Conservation (phyloP, 1,139 yeast genomes). For the Meyerozyma athensensis region DNA sequence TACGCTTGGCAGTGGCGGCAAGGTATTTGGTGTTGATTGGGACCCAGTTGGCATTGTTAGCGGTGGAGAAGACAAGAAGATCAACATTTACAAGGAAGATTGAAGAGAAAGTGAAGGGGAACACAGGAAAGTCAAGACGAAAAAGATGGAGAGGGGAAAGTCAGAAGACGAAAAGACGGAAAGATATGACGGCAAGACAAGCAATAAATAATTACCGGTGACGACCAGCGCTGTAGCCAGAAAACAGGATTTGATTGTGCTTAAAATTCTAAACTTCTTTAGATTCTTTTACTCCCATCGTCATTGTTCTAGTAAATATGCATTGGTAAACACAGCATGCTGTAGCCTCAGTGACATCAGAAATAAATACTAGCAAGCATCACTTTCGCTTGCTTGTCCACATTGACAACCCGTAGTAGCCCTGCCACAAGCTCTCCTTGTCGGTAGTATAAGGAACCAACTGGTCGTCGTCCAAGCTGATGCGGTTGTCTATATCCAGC, state of each 20-base stretch:
- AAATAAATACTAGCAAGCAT: too few relatives aligned
- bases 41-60: conserved; percentile 80
- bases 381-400: conserved; percentile 11
- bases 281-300: too few relatives aligned
- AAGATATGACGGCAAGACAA: too few relatives aligned
- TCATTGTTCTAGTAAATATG: too few relatives aligned
- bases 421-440: conserved; percentile 65
- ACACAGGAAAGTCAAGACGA: not conserved
- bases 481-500: conserved; percentile 43
- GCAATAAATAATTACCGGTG: too few relatives aligned
- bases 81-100: conserved; percentile 72
- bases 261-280: too few relatives aligned
- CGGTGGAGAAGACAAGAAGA: conserved; percentile 91
- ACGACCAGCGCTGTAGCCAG: too few relatives aligned
- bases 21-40: conserved; percentile 90
- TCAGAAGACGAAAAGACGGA: too few relatives aligned
- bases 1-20: conserved; percentile 66
- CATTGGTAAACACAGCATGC: too few relatives aligned
- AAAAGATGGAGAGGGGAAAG: not conserved
- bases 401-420: conserved; percentile 50
- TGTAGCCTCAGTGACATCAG: too few relatives aligned
- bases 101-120: conserved; percentile 27
- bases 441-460: conserved; percentile 57
- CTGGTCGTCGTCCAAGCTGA: conserved; percentile 30
- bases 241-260: too few relatives aligned